A percentile compares a stretch with the other conserved stretches of the same genome.
These are phyloP conservation scores for Labyrinthula sp. DNA, from an alignment of 352 stramenopile genomes.

Conservation along the genomic window DNA sequence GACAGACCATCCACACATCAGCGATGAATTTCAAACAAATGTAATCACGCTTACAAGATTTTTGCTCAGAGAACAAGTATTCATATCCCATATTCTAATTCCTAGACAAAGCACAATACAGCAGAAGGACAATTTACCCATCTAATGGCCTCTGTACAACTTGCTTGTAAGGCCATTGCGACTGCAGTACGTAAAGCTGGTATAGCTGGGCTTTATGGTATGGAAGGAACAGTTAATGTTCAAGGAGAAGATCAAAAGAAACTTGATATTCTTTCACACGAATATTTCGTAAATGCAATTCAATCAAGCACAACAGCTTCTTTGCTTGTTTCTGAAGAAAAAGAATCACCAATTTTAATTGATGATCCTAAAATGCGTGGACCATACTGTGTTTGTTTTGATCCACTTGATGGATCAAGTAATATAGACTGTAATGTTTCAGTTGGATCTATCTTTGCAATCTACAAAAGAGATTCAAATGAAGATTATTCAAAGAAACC, in stretches of 20 bases:
- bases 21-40: too few relatives aligned
- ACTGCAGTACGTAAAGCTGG: slow-evolving; percentile 81
- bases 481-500: slow-evolving; percentile 37
- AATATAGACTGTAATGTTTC: slow-evolving; percentile 99
- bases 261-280: slow-evolving; percentile 90
- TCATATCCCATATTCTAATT: too few relatives aligned
- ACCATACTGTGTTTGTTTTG: slow-evolving; percentile 92
- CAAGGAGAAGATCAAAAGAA: slow-evolving; percentile 96
- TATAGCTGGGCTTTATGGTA: slow-evolving; percentile 56
- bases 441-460: slow-evolving; percentile 91
- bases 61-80: too few relatives aligned
- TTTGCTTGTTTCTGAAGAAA: slow-evolving; percentile 91
- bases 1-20: too few relatives aligned
- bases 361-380: slow-evolving; percentile 42
- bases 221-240: slow-evolving; percentile 85
- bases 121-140: slow-evolving; percentile 47
- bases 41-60: too few relatives aligned
- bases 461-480: slow-evolving; percentile 62
- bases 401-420: slow-evolving; percentile 87
- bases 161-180: slow-evolving; percentile 88
- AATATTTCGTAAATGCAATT: slow-evolving; percentile 74
- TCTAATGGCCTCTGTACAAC: slow-evolving; percentile 78
- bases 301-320: slow-evolving; percentile 67
- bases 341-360: slow-evolving; percentile 87
- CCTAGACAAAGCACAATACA: too few relatives aligned